Evolutionary conservation across 352 stramenopile genomes (phyloP).

Genomic region (Phytopythium chamaehyphon): DNA sequence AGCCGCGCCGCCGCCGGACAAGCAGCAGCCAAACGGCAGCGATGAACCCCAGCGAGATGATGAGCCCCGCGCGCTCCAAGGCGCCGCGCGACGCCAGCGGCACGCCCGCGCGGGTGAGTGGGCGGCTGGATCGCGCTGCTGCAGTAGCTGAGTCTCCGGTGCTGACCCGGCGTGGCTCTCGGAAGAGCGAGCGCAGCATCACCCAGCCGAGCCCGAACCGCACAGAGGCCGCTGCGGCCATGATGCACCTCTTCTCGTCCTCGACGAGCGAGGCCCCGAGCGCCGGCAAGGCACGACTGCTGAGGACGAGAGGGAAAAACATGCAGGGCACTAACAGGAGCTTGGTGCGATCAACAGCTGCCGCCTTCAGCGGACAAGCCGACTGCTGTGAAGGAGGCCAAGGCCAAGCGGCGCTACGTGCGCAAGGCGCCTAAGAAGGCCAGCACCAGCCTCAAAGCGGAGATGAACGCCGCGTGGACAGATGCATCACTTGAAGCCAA

Average conservation of each 20-base stretch:
- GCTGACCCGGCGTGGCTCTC: too few species aligned
- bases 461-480: constrained; percentile 30
- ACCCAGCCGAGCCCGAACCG: constrained; percentile 74
- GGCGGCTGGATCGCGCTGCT: constrained; percentile 2
- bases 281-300: constrained; percentile 8
- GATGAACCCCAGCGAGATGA: constrained; percentile 32
- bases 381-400: constrained; percentile 16
- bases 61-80: constrained; percentile 37
- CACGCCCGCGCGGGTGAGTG: constrained; percentile 19
- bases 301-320: not conserved
- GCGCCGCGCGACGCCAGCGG: constrained; percentile 10
- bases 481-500: constrained; percentile 6
- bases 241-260: constrained; percentile 73
- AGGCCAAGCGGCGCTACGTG: constrained; percentile 61
- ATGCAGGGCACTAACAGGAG: not conserved
- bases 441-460: constrained; percentile 24
- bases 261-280: constrained; percentile 8
- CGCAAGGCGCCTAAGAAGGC: constrained; percentile 56
- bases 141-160: too few species aligned
- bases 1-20: not conserved
- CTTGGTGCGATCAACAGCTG: not conserved
- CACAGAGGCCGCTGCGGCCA: constrained; percentile 68
- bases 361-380: constrained; percentile 6
- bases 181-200: constrained; percentile 27
- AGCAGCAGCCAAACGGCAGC: too few species aligned